A percentile compares a stretch with the other conserved stretches of the same genome.
Evolutionary conservation across 2,329 filamentous ascomycete genomes (phyloP).

Genomic region (Fusarium nisikadoi): DNA sequence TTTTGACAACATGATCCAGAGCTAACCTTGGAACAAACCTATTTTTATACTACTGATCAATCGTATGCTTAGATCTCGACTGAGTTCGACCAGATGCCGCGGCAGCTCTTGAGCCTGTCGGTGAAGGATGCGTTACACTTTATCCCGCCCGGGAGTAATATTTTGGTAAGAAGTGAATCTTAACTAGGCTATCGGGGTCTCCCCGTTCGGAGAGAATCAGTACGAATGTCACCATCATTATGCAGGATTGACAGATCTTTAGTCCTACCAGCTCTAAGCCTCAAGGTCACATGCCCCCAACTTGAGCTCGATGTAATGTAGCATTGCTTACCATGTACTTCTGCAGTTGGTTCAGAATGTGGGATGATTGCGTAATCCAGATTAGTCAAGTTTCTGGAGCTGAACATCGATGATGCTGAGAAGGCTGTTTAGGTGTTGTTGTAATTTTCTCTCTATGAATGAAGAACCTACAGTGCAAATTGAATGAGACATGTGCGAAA

Average conservation of each 20-base stretch:
- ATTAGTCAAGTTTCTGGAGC: background rate
- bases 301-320: background rate
- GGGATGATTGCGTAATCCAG: background rate
- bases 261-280: background rate
- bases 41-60: background rate
- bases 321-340: background rate
- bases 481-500: fast-evolving
- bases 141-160: background rate
- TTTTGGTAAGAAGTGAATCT: background rate
- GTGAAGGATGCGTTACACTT: background rate
- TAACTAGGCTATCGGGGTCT: fast-evolving
- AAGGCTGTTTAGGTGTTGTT: background rate
- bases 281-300: background rate
- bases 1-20: background rate
- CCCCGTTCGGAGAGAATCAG: background rate
- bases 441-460: fast-evolving
- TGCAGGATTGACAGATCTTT: background rate
- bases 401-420: background rate
- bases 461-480: fast-evolving
- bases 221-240: background rate
- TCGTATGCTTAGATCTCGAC: no score
- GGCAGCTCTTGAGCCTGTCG: background rate
- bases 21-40: background rate
- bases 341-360: background rate
- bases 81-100: fast-evolving